These are phyloP conservation scores for Salix koriyanagi DNA, from an alignment of 345 rosid species.

Conservation along the genomic window DNA sequence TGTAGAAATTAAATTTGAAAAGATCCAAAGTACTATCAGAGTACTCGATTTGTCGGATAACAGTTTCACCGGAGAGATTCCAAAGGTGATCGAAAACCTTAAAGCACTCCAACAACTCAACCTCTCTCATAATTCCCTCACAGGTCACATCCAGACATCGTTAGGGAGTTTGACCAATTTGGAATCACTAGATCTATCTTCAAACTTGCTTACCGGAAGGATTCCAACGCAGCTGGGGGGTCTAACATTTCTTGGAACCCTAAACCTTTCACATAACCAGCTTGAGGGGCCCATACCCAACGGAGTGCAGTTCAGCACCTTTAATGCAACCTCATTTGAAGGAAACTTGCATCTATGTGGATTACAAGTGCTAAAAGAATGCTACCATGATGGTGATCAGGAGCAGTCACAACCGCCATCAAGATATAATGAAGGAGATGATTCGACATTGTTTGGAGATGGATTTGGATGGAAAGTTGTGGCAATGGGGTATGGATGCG, in stretches of 20 bases:
- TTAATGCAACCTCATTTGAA: not conserved
- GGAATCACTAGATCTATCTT: too few species aligned
- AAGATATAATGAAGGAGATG: not conserved
- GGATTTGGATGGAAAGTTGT: too few species aligned
- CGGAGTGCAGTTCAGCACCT: not conserved
- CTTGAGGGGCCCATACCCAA: not conserved
- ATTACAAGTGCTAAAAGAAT: not conserved
- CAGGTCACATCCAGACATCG: too few species aligned
- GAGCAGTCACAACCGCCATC: not conserved
- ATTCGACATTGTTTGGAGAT: too few species aligned
- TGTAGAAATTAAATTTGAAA: not conserved
- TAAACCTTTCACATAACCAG: not conserved
- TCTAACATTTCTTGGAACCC: too few species aligned
- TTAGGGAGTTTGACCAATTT: too few species aligned
- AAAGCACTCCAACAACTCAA: too few species aligned
- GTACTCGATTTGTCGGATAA: not conserved
- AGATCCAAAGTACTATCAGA: not conserved
- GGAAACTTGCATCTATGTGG: slow-evolving; percentile 17
- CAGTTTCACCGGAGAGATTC: not conserved
- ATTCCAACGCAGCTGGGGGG: too few species aligned
- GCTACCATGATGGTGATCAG: not conserved
- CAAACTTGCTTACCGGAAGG: too few species aligned
- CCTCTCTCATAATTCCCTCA: too few species aligned
- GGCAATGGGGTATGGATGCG: slow-evolving; percentile 14
- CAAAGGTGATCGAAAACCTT: not conserved